Percentiles rank a stretch among this genome's conserved stretches.
Conservation (phyloP, 176 grass and related monocot species). For the Eremochloa ophiuroides region DNA sequence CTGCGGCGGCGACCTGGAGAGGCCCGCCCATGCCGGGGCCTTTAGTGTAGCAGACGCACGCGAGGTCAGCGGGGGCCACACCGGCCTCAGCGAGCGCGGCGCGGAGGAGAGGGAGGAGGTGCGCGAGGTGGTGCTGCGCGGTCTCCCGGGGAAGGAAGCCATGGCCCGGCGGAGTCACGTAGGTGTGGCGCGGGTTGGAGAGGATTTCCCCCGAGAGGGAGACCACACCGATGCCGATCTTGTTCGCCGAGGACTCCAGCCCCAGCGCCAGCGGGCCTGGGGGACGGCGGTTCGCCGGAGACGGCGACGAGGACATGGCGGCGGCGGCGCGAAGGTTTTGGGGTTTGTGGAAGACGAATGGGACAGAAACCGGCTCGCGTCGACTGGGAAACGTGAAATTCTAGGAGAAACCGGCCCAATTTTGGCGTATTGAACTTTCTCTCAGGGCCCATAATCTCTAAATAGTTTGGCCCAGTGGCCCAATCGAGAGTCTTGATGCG, state of each 20-base stretch:
- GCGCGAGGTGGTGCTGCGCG: slow-evolving; percentile 72
- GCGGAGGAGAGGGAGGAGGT: slow-evolving; percentile 75
- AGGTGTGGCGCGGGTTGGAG: slow-evolving; percentile 90
- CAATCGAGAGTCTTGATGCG: too few species aligned
- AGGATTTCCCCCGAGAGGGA: slow-evolving; percentile 75
- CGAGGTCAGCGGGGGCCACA: slow-evolving; percentile 48
- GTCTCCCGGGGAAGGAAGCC: slow-evolving; percentile 92
- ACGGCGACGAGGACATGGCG: slow-evolving; percentile 21
- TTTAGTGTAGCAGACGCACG: slow-evolving; percentile 91
- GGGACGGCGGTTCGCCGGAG: slow-evolving; percentile 24
- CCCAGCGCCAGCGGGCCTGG: slow-evolving; percentile 54
- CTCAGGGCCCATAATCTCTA: neutral
- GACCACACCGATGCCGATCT: slow-evolving; percentile 81
- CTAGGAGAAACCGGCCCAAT: neutral
- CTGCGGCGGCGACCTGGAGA: slow-evolving; percentile 75
- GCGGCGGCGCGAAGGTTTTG: slow-evolving; percentile 23
- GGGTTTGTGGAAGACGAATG: neutral
- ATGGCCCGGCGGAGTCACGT: slow-evolving; percentile 89
- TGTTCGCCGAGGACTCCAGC: slow-evolving; percentile 86
- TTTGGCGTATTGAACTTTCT: neutral
- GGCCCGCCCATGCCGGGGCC: slow-evolving; percentile 89
- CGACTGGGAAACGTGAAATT: neutral
- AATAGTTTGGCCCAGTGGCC: too few species aligned
- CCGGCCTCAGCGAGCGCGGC: slow-evolving; percentile 39
- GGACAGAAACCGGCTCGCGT: neutral